Percentiles rank a stretch among this genome's conserved stretches.
Evolutionary conservation across 805 yeast genomes (phyloP).

Genomic region (Saccharomyces paradoxus): DNA sequence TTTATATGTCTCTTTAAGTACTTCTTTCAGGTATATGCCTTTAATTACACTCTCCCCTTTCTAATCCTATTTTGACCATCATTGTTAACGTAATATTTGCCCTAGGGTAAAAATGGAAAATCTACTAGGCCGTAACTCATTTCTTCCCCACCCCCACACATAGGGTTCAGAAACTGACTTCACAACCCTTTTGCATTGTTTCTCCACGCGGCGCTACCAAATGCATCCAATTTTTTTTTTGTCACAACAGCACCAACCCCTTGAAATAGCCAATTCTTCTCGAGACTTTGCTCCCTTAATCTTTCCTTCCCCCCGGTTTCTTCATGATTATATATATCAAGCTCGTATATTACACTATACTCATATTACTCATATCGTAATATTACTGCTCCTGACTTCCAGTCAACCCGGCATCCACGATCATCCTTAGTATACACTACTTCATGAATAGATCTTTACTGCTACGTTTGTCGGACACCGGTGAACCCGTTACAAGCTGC

Average conservation of each 20-base stretch:
- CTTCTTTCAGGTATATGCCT: not conserved
- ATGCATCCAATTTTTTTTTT: not conserved
- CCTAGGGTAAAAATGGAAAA: not conserved
- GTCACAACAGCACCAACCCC: not conserved
- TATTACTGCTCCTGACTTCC: not conserved
- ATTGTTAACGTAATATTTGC: not conserved
- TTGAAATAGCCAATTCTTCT: not conserved
- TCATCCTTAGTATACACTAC: not conserved
- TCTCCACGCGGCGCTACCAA: not conserved
- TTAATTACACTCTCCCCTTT: not conserved
- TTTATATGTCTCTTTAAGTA: not conserved
- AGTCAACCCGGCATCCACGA: not conserved
- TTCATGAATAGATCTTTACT: slow-evolving; percentile 27
- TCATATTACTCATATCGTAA: not conserved
- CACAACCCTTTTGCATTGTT: not conserved
- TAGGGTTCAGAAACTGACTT: not conserved
- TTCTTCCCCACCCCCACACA: not conserved
- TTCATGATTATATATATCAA: not conserved
- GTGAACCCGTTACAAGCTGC: slow-evolving; percentile 29
- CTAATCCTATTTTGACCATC: not conserved
- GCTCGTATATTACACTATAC: not conserved
- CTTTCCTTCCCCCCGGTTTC: not conserved
- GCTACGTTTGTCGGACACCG: slow-evolving; percentile 30
- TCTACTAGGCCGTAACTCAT: not conserved
- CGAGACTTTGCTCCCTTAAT: not conserved